phyloP scores from a whole-genome alignment of 2,329 filamentous ascomycete genomes.

The Neoarthrinium moseri region DNA sequence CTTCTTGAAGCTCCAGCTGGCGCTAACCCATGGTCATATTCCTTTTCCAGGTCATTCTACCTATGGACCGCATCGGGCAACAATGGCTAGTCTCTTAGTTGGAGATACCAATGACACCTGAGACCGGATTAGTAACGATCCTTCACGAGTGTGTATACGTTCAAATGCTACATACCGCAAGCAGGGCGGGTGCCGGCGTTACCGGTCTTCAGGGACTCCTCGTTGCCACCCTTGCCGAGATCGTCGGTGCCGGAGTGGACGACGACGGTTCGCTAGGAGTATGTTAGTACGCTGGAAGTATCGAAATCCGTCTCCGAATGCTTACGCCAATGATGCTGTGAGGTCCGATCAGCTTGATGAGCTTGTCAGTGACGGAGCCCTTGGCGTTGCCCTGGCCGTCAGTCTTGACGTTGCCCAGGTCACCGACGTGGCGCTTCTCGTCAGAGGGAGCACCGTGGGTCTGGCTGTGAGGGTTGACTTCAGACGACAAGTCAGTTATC shows the following conservation, averaged over 20 bases:
- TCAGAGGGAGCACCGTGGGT: slow-evolving; percentile 71
- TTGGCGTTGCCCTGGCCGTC: slow-evolving; percentile 88
- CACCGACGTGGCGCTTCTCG: slow-evolving; percentile 88
- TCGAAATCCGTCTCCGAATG: slow-evolving; percentile 10
- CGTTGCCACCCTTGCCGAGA: slow-evolving; percentile 86
- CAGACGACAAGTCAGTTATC: too few species aligned
- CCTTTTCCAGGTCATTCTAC: too few species aligned
- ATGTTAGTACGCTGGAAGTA: slow-evolving; percentile 20
- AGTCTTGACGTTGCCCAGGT: slow-evolving; percentile 96
- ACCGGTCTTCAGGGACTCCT: slow-evolving; percentile 97
- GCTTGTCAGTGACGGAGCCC: slow-evolving; percentile 75
- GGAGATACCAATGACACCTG: slow-evolving; percentile 87
- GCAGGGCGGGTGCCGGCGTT: slow-evolving; percentile 92
- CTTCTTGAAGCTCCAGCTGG: too few species aligned
- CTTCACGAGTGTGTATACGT: neutral
- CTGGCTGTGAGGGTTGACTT: slow-evolving; percentile 14
- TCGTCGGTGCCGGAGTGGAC: slow-evolving; percentile 95
- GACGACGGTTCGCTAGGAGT: slow-evolving; percentile 79
- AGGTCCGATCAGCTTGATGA: slow-evolving; percentile 93
- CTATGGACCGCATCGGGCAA: too few species aligned
- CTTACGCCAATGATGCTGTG: slow-evolving; percentile 90
- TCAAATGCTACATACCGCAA: slow-evolving; percentile 66
- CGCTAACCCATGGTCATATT: too few species aligned
- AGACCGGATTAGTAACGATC: slow-evolving; percentile 3
- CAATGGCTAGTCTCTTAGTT: slow-evolving; percentile 55